Conservation (phyloP, 2,329 filamentous ascomycete species). For the Monilinia fructigena region DNA sequence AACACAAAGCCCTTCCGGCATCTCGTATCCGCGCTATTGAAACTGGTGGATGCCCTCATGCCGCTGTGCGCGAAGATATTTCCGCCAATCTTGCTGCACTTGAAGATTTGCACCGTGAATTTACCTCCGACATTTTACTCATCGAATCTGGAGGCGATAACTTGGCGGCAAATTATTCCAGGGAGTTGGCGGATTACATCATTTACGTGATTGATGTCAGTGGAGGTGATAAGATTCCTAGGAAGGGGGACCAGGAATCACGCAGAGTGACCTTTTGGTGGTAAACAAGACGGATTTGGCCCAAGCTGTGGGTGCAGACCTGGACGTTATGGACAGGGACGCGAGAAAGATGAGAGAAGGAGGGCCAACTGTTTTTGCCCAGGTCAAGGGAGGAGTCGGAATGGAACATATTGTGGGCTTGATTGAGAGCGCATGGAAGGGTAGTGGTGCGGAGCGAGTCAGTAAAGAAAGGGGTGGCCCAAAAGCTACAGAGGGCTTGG, state of each 20-base stretch:
- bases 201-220: constrained; percentile 98
- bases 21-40: constrained; percentile 91
- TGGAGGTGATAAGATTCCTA: constrained; percentile 92
- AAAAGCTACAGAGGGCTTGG: constrained; percentile 55
- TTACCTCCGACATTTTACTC: constrained; percentile 78
- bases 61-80: constrained; percentile 96
- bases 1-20: constrained; percentile 77
- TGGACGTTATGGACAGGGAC: constrained; percentile 92
- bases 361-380: constrained; percentile 91
- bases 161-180: constrained; percentile 91
- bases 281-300: constrained; percentile 98
- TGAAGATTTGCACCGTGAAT: constrained; percentile 80
- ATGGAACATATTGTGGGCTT: constrained; percentile 84
- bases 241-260: constrained; percentile 98
- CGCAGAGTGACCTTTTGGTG: constrained; percentile 87
- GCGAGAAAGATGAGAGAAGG: constrained; percentile 93
- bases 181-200: constrained; percentile 95
- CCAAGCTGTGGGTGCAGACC: constrained; percentile 83
- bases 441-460: constrained; percentile 72
- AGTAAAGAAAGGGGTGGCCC: constrained; percentile 56
- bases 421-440: constrained; percentile 89
- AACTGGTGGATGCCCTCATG: constrained; percentile 95
- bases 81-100: constrained; percentile 88
- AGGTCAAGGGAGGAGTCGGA: constrained; percentile 89
- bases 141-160: constrained; percentile 98